Evolutionary conservation across 2,329 filamentous ascomycete species (phyloP).

Genomic region (Apiospora hydei): DNA sequence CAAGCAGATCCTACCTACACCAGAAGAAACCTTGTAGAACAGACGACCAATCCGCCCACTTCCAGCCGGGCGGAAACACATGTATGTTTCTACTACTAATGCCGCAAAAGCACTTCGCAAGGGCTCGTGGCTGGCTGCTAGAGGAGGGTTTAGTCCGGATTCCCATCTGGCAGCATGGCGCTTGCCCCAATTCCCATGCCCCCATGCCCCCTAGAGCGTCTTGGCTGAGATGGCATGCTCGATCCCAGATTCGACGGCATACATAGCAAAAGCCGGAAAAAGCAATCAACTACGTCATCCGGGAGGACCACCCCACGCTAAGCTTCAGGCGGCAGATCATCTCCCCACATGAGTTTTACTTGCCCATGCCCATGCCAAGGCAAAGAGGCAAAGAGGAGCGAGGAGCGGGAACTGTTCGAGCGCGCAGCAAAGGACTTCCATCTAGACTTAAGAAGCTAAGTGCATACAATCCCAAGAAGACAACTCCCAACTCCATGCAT

Average conservation of each 20-base stretch:
- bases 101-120: not conserved
- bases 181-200: not conserved
- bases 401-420: too few relatives aligned
- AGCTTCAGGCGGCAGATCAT: not conserved
- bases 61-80: not conserved
- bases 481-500: slow-evolving; percentile 10
- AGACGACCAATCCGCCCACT: not conserved
- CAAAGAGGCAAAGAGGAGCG: not conserved
- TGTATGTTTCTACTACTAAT: not conserved
- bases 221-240: not conserved
- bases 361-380: not conserved
- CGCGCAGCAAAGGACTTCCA: too few relatives aligned
- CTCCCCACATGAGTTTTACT: not conserved
- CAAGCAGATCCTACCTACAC: slow-evolving; percentile 6
- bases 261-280: not conserved
- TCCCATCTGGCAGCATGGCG: not conserved
- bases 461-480: not conserved
- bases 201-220: not conserved
- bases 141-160: slow-evolving; percentile 8
- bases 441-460: not conserved
- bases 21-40: slow-evolving; percentile 4
- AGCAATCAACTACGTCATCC: slow-evolving; percentile 12
- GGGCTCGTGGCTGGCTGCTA: not conserved
- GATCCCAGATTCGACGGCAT: slow-evolving; percentile 8
- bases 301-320: not conserved